Percentiles rank a stretch among this genome's conserved stretches.
Evolutionary conservation across 1,284 basidiomycete genomes (phyloP).

Genomic region (Grifola frondosa): DNA sequence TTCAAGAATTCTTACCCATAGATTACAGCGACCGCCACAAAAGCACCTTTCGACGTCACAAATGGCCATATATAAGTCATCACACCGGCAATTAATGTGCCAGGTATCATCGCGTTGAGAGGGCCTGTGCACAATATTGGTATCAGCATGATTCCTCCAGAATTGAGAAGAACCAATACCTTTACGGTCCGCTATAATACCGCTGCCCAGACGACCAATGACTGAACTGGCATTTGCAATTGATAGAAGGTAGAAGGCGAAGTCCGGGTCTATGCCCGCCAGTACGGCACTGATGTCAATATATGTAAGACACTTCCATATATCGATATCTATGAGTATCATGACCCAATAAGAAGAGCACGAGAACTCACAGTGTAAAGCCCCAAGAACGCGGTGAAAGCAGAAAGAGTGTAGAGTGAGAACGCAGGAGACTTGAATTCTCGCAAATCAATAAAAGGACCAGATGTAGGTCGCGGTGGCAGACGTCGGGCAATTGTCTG

Average conservation of each 20-base stretch:
- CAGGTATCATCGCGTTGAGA: constrained; percentile 55
- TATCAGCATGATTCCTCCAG: neutral
- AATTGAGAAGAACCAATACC: constrained; percentile 27
- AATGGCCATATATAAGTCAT: constrained; percentile 61
- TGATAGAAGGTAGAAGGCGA: constrained; percentile 46
- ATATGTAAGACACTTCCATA: constrained; percentile 44
- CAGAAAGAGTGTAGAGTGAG: constrained; percentile 41
- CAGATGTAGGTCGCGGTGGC: constrained; percentile 45
- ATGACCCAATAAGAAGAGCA: too few species aligned
- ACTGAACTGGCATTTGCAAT: constrained; percentile 45
- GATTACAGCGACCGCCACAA: constrained; percentile 48
- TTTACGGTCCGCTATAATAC: constrained; percentile 39
- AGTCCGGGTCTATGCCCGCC: constrained; percentile 34
- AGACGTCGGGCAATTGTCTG: constrained; percentile 49
- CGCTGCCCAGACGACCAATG: constrained; percentile 41
- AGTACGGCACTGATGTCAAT: constrained; percentile 41
- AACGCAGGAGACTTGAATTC: constrained; percentile 49
- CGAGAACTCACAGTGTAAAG: constrained; percentile 51
- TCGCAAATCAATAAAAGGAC: constrained; percentile 48
- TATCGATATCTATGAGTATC: neutral
- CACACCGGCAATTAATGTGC: constrained; percentile 46
- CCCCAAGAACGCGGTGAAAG: constrained; percentile 52
- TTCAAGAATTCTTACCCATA: constrained; percentile 45
- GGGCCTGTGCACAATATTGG: constrained; percentile 36
- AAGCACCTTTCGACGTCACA: constrained; percentile 37